A percentile compares a stretch with the other conserved stretches of the same genome.
phyloP scores from a whole-genome alignment of 495 filamentous ascomycete genomes.

The Penicillium longicatenatum region DNA sequence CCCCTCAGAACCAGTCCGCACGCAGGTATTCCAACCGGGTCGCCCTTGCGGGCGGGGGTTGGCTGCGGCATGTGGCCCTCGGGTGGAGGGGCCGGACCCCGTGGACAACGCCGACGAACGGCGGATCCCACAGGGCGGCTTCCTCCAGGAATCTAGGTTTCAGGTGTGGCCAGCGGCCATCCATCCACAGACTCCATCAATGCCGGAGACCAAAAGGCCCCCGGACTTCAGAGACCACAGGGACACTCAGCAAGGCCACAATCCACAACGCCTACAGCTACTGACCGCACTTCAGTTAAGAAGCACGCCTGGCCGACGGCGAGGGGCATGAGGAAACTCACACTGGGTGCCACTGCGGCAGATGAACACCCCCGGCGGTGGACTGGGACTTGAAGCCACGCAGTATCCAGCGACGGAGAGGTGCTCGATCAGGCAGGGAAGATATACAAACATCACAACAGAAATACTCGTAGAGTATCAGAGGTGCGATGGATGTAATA shows the following conservation, averaged over 20 bases:
- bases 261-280: not conserved
- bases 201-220: conserved; percentile 20
- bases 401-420: not conserved
- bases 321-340: not conserved
- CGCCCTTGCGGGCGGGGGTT: conserved; percentile 6
- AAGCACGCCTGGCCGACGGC: not conserved
- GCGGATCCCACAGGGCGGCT: conserved; percentile 38
- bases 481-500: not conserved
- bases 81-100: conserved; percentile 37
- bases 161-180: conserved; percentile 49
- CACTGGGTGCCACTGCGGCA: not conserved
- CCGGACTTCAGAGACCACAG: conserved; percentile 22
- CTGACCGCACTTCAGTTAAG: not conserved
- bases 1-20: conserved; percentile 42
- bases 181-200: conserved; percentile 54
- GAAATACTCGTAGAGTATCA: not conserved
- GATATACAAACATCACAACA: not conserved
- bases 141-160: conserved; percentile 44
- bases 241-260: not conserved
- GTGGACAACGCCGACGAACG: conserved; percentile 27
- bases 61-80: conserved; percentile 37
- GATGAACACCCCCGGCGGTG: not conserved
- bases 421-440: conserved; percentile 15
- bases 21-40: conserved; percentile 18
- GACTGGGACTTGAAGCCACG: not conserved